Conservation (phyloP, 192 early-diverging fungal species). For the Rhizoclosmatium sp. region DNA sequence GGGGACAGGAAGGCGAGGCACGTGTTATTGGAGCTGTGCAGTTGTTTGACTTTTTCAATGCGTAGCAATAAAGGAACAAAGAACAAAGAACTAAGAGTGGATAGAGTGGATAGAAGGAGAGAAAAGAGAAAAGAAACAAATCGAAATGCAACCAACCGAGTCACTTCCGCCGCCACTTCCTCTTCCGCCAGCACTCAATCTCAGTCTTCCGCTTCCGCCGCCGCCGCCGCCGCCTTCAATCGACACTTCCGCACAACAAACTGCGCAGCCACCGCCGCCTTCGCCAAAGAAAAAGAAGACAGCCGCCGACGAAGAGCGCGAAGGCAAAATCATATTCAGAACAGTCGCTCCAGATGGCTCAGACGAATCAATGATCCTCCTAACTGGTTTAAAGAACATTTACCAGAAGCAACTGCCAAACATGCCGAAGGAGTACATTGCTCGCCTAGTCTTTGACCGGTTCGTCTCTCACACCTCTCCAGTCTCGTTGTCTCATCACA, state of each 20-base stretch:
- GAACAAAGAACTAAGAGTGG: background rate
- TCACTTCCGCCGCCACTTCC: background rate
- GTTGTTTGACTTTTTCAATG: constrained; percentile 52
- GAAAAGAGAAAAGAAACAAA: background rate
- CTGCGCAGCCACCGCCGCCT: background rate
- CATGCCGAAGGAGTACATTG: constrained; percentile 99
- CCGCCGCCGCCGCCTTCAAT: background rate
- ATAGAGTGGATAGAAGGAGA: background rate
- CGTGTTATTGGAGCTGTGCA: constrained; percentile 42
- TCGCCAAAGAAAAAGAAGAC: constrained; percentile 14
- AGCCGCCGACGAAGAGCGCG: constrained; percentile 47
- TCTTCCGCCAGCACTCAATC: background rate
- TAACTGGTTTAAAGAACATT: constrained; percentile 95
- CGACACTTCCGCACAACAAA: background rate
- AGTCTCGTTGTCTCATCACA: background rate
- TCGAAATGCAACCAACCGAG: background rate
- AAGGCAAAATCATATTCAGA: constrained; percentile 54
- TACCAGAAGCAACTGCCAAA: constrained; percentile 97
- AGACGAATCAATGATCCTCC: constrained; percentile 82
- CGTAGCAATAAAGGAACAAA: background rate
- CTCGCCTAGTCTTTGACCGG: constrained; percentile 92
- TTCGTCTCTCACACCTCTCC: constrained; percentile 31
- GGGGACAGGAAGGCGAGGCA: constrained; percentile 44
- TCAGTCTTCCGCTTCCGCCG: background rate
- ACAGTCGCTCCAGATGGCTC: constrained; percentile 85